Evolutionary conservation across 1,284 basidiomycete genomes (phyloP), one percentile per base, ranked within the genome.

Genomic region (Cryptococcus sp.): DNA sequence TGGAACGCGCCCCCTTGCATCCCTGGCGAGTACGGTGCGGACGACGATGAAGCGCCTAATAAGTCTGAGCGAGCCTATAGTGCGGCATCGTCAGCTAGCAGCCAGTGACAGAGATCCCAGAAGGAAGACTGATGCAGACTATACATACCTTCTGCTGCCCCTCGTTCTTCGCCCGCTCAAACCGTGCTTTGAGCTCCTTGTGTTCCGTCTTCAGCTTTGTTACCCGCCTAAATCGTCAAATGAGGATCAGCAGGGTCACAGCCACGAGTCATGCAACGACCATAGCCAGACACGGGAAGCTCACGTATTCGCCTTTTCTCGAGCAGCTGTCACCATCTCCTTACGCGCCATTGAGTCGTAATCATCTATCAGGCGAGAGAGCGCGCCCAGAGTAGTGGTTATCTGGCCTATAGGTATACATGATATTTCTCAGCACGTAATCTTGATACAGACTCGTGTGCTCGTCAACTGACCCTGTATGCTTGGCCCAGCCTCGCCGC

Each of bases 331-430:
- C 54, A 95, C 90, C 71, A 96, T 91, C 77, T 97, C 93, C 64
- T 93, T 84, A 80, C 88, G 90, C 0, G 90, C 91, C 90, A 97
- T 93, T 13, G 90, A 88, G 71, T 96, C 93, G 72, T 95, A 97
- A 72, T 98, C 94, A 68, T 96, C 93, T 63, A 96, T 87, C 55
- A 94, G 91, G 56, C 93, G 82, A 55, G 90, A 87, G 83, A 97
- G 88, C 1, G 91, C 92, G n/a, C 91, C 85, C 19, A 98, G 82
- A 16, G 91, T 93, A 27, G 93, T 93, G 39, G 90, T 90, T 79
- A 97, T 92, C 84, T 96, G 93, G 76, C 93, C 93, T 95, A 63
- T 58, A 57, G 16, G 1, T 16, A 19, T n/a, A 50, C 10, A 20
- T 15, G 15, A 39, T 38, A n/a, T n/a, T n/a, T 15, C n/a, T 27